Percentiles rank a stretch among this genome's conserved stretches.
Conservation (phyloP, 805 yeast species). For the Ogataea nakhonphanomensis region DNA sequence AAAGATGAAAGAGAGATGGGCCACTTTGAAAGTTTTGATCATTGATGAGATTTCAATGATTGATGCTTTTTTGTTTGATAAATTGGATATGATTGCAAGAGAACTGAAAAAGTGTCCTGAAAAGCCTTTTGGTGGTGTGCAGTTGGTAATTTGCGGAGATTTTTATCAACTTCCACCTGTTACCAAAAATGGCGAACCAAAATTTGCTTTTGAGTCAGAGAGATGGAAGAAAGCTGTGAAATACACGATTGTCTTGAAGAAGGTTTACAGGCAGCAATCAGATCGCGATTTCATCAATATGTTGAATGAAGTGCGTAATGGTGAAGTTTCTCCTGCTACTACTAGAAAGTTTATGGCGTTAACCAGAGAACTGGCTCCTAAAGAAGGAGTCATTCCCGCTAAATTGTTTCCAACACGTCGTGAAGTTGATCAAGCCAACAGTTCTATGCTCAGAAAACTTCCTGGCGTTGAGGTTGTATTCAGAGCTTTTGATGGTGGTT, state of each 20-base stretch:
- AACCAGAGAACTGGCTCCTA: slow-evolving; percentile 45
- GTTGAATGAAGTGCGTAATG: slow-evolving; percentile 73
- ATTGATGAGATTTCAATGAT: slow-evolving; percentile 83
- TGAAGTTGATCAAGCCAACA: slow-evolving; percentile 70
- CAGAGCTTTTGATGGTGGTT: slow-evolving; percentile 55
- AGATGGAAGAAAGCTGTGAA: slow-evolving; percentile 61
- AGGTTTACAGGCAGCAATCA: slow-evolving; percentile 74
- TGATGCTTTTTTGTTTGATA: slow-evolving; percentile 63
- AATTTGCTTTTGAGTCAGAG: slow-evolving; percentile 62
- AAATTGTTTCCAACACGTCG: slow-evolving; percentile 68
- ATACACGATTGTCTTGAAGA: slow-evolving; percentile 54
- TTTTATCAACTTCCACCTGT: slow-evolving; percentile 83
- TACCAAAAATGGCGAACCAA: slow-evolving; percentile 32
- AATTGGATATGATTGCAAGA: slow-evolving; percentile 58
- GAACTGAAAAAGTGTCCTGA: slow-evolving; percentile 37
- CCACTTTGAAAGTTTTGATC: slow-evolving; percentile 51
- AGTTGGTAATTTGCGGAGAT: slow-evolving; percentile 73
- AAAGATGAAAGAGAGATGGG: slow-evolving; percentile 54
- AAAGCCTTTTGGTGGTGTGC: slow-evolving; percentile 78
- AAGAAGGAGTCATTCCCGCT: slow-evolving; percentile 67
- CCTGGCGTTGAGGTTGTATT: slow-evolving; percentile 43
- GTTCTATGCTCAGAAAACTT: slow-evolving; percentile 42
- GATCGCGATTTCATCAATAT: slow-evolving; percentile 66
- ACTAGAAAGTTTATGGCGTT: slow-evolving; percentile 48
- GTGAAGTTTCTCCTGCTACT: slow-evolving; percentile 49